These are phyloP conservation scores for Cryphonectria parasitica DNA, from an alignment of 2,329 filamentous ascomycete species.

Conservation along the genomic window DNA sequence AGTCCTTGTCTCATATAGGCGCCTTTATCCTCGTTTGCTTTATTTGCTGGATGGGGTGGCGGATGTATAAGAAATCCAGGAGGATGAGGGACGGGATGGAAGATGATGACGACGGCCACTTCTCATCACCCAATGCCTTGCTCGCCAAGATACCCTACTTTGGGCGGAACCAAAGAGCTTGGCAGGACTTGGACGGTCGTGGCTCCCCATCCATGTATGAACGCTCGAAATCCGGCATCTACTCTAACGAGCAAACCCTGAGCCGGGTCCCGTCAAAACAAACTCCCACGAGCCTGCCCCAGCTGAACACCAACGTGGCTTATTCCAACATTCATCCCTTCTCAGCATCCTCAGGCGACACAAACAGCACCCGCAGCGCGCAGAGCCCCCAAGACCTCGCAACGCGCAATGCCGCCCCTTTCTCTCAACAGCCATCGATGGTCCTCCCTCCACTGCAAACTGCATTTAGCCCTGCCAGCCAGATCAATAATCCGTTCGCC, in stretches of 20 bases:
- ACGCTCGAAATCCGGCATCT: constrained; percentile 20
- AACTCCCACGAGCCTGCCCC: constrained; percentile 16
- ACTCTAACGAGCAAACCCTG: constrained; percentile 22
- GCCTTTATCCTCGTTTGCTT: constrained; percentile 51
- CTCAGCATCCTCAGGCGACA: constrained; percentile 19
- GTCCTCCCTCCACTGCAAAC: constrained; percentile 15
- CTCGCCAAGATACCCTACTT: constrained; percentile 43
- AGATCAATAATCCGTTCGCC: constrained; percentile 29
- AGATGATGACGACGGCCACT: constrained; percentile 20
- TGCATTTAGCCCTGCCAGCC: constrained; percentile 16
- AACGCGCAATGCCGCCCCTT: constrained; percentile 8
- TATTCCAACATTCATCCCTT: constrained; percentile 28
- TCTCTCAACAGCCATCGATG: constrained; percentile 9
- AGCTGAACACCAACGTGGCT: constrained; percentile 29
- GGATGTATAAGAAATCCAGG: constrained; percentile 42
- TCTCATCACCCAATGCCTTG: constrained; percentile 30
- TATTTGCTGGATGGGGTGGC: constrained; percentile 50
- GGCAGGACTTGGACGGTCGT: constrained; percentile 39
- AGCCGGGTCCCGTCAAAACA: constrained; percentile 15
- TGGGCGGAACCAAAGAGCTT: constrained; percentile 32
- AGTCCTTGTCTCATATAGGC: constrained; percentile 36
- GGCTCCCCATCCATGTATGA: constrained; percentile 24
- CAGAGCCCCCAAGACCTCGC: constrained; percentile 18
- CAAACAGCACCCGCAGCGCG: constrained; percentile 1
- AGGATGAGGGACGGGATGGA: constrained; percentile 30